Evolutionary conservation across 2,329 filamentous ascomycete species (phyloP), one percentile per base, ranked within the genome.

Genomic region (Fusarium tjaetaba): DNA sequence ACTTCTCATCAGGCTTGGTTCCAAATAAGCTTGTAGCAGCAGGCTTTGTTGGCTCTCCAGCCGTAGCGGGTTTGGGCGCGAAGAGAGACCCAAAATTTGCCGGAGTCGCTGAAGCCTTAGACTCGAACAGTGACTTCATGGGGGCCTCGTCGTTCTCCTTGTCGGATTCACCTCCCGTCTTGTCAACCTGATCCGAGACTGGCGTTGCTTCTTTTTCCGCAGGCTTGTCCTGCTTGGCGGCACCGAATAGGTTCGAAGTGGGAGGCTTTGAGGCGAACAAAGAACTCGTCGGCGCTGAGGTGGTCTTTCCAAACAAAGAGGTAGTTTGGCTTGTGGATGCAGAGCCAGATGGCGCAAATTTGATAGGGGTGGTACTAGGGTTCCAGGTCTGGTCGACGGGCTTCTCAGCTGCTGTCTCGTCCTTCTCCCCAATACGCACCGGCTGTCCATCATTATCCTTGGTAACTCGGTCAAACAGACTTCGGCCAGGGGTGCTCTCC

Each of bases 401-500:
- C 20, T 81, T 72, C 42, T 79, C 80, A 26, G 57, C 60, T 15
- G 65, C 52, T 28, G 70, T 73, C 59, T 77, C 78, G 48, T 62
- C 51, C 65, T 79, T 74, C 18, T 76, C 69, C 60, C 80, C 75
- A 70, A 84, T 77, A 32, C 86, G 84, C 5, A 88, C 78, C 22
- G 86, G 85, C 64, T 89, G 84, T 4, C 87, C 87, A 68, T 88
- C 84, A 24, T 78, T 81, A 52, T 83, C 86, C 78, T 85, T 87
- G 10, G 84, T 86, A 13, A 90, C 84, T 39, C 88, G 86, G 43
- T 89, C 88, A 72, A 90, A 90, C 20, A 90, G 77, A 77, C 88
- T 89, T 51, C 84, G 83, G 26, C 83, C 85, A 28, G 86, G 82
- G 6, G 83, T 84, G 65, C 82, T 84, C 46, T 86, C 85, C 8